Evolutionary conservation across 345 rosid genomes (phyloP).

Genomic region (Isatis tinctoria): DNA sequence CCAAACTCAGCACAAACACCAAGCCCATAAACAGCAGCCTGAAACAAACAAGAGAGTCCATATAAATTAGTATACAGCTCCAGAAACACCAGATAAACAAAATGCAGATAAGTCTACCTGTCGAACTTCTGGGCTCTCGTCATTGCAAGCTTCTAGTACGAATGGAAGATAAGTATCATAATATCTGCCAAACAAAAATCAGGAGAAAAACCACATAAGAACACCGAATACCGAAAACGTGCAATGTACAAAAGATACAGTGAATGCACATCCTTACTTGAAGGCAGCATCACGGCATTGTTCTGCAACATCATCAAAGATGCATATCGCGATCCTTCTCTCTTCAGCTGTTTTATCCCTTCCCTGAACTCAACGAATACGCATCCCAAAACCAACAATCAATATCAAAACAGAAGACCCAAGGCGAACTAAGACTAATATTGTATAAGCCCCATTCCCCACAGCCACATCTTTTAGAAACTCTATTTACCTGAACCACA

Average conservation of each 20-base stretch:
- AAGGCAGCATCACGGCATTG: slow-evolving; percentile 94
- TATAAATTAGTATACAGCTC: not conserved
- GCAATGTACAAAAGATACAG: not conserved
- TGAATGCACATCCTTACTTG: slow-evolving; percentile 49
- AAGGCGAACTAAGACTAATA: not conserved
- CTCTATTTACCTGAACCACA: slow-evolving; percentile 8
- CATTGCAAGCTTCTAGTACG: slow-evolving; percentile 97
- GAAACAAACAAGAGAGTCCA: slow-evolving; percentile 24
- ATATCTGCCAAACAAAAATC: slow-evolving; percentile 50
- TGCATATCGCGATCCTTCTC: slow-evolving; percentile 99
- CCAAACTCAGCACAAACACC: slow-evolving; percentile 99
- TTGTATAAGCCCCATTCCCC: not conserved
- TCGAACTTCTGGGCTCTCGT: slow-evolving; percentile 88
- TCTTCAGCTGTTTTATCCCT: slow-evolving; percentile 98
- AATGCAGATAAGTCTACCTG: slow-evolving; percentile 55
- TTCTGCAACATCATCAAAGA: slow-evolving; percentile 98
- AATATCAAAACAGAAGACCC: slow-evolving; percentile 1
- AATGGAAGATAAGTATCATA: slow-evolving; percentile 96
- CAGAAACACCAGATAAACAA: not conserved
- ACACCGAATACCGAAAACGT: slow-evolving; percentile 5
- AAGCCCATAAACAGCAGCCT: slow-evolving; percentile 99
- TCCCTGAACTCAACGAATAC: slow-evolving; percentile 48
- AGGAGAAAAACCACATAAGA: slow-evolving; percentile 11
- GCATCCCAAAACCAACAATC: not conserved
- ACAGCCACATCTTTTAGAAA: not conserved